phyloP scores from a whole-genome alignment of 768 basidiomycete genomes.

The Botryobasidium botryosum region DNA sequence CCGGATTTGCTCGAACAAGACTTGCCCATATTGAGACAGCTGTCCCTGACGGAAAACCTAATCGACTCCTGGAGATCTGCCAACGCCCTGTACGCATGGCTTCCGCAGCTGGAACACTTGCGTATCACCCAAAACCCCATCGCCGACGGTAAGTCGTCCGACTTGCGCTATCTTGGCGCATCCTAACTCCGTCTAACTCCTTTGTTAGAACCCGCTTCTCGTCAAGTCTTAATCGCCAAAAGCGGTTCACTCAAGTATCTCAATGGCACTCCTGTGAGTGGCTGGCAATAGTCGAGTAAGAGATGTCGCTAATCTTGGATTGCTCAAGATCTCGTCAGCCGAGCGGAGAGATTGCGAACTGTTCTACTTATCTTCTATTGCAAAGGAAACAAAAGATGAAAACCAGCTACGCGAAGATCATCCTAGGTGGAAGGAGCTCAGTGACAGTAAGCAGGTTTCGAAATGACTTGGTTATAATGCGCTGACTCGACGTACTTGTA shows the following conservation, averaged over 20 bases:
- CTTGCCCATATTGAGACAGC: slow-evolving; percentile 29
- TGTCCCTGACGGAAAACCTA: slow-evolving; percentile 47
- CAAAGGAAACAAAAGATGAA: slow-evolving; percentile 28
- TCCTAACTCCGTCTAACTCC: slow-evolving; percentile 7
- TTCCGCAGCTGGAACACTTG: slow-evolving; percentile 45
- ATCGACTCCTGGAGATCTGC: slow-evolving; percentile 43
- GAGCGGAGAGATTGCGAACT: slow-evolving; percentile 71
- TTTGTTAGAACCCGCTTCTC: slow-evolving; percentile 25
- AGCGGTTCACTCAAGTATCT: slow-evolving; percentile 43
- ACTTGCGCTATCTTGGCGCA: background rate
- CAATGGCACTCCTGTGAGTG: slow-evolving; percentile 46
- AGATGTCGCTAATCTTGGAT: background rate
- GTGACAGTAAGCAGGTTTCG: slow-evolving; percentile 33
- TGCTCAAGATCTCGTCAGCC: slow-evolving; percentile 40
- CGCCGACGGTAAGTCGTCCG: slow-evolving; percentile 29
- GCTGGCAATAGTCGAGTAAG: slow-evolving; percentile 1
- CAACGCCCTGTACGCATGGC: slow-evolving; percentile 51
- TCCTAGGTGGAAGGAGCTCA: slow-evolving; percentile 49
- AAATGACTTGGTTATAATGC: no score
- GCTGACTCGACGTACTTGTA: background rate
- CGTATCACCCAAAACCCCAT: slow-evolving; percentile 49
- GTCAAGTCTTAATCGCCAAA: slow-evolving; percentile 49
- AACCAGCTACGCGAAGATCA: slow-evolving; percentile 32
- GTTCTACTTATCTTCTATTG: slow-evolving; percentile 58
- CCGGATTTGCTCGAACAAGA: slow-evolving; percentile 16